Evolutionary conservation across 352 stramenopile genomes (phyloP), one percentile per base, ranked within the genome.

Genomic region (Ochromonadaceae sp.): DNA sequence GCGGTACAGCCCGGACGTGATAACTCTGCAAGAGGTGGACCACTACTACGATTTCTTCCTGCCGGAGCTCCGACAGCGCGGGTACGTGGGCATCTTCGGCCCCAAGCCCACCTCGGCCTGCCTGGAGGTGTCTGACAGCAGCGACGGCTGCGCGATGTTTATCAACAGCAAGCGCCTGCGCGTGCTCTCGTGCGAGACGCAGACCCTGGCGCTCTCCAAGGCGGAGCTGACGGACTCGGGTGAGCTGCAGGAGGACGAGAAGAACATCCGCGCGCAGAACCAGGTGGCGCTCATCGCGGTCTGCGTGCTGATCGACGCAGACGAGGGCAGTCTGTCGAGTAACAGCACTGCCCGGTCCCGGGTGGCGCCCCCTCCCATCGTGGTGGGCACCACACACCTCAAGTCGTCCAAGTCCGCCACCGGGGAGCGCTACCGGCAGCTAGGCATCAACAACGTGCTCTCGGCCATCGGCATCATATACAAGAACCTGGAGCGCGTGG

Each of bases 11-110:
- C 67, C 67, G 9, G 60, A 71, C 47, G 43, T 71, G 31, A 46
- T 71, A 0, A 67, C 60, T 31, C 26, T 71, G 26, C 32, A 71
- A 67, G 67, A 71, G 58, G 9, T 65, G 28, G 67, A 71, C 52
- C 67, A 71, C 52, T 70, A 40, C 20, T 4, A 55, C 47, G 66
- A 71, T 32, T 71, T 66, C 39, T 65, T 70, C 15, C 17, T 5
- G 26, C 26, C 1, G 14, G 35, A 67, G n/a, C 35, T 71, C 2
- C 36, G 9, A 22, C 12, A 20, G 9, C 5, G 35, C 5, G 59
- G 67, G 17, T 71, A 71, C 42, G 31, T 28, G 25, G 66, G 66
- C n/a, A 38, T 44, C 31, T 71, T 71, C 26, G 59, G 38, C 1
- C 32, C 61, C 3, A 71, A 71, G 48, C 66, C 60, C 2, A 49